phyloP scores from a whole-genome alignment of 306 rosid species.

The Citrullus colocynthis region DNA sequence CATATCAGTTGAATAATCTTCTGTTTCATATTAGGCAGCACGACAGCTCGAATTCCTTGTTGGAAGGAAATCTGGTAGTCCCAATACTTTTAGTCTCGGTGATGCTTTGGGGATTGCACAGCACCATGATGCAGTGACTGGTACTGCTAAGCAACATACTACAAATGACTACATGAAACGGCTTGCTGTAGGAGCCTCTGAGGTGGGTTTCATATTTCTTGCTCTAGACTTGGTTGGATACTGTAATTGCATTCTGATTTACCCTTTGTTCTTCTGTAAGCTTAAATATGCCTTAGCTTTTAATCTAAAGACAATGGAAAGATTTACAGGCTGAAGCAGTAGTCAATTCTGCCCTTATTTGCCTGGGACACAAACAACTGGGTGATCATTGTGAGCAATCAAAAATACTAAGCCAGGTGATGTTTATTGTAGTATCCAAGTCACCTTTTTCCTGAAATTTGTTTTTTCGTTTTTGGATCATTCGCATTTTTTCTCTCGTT shows the following conservation, averaged over 20 bases:
- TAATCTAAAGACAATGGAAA: neutral
- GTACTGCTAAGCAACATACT: constrained; percentile 80
- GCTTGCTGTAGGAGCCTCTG: constrained; percentile 53
- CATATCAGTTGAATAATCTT: neutral
- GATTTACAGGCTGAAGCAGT: constrained; percentile 55
- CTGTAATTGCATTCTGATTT: neutral
- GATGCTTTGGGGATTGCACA: constrained; percentile 80
- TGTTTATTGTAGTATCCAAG: neutral
- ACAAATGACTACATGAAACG: constrained; percentile 82
- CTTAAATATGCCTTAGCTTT: neutral
- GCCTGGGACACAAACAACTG: constrained; percentile 35
- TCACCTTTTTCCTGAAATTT: neutral
- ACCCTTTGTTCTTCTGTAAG: neutral
- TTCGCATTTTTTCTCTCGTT: neutral
- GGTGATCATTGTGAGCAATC: constrained; percentile 22
- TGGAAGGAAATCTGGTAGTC: constrained; percentile 26
- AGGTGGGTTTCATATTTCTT: constrained; percentile 23
- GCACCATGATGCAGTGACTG: constrained; percentile 80
- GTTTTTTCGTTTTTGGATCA: neutral
- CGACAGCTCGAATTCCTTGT: constrained; percentile 60
- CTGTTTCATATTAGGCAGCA: constrained; percentile 38
- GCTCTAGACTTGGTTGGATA: neutral
- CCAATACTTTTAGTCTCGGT: constrained; percentile 37
- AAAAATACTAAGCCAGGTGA: constrained; percentile 50
- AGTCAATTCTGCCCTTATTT: constrained; percentile 57